Base-by-base conservation (phyloP, 148 eudicot genomes). In the Beta vulgaris region DNA sequence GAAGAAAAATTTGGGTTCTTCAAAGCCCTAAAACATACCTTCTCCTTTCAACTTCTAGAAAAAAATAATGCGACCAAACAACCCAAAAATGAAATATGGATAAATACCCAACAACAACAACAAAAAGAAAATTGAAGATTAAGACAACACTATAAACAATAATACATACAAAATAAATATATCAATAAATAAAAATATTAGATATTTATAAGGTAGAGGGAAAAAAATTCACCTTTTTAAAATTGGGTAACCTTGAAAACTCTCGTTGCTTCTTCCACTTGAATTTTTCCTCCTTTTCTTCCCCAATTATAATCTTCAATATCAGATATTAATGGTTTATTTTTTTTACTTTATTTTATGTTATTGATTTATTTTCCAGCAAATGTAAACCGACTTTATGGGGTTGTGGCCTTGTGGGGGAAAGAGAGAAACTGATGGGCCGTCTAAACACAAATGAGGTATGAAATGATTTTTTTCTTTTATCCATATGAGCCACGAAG, bases 171-270 rank as follows among this genome's bases (percentile, higher is more conserved):
- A 23, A 13, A 66, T 7, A 21, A 36, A 7, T 35, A 63, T n/a
- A 68, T 14, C 13, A 23, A 40, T 2, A 72, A 48, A 73, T 23
- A 28, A 32, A 26, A 32, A 49, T 21, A 7, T 15, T 9, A 3
- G 26, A 25, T 51, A 32, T 29, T 69, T 49, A 19, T 21, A 35
- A 48, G 26, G 18, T 21, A 40, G 3, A 4, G 14, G 25, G 21
- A 16, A 19, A 51, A 28, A 26, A 60, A 76, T 7, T 28, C 61
- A 76, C 78, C 78, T 76, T 54, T 69, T n/a, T n/a, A n/a, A 26
- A 25, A 49, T 14, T 15, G 71, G 51, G 72, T 15, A 76, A 76
- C n/a, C 64, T 40, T 35, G 61, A 68, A 75, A 76, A 60, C 49
- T 49, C 4, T 46, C 11, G 70, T 53, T 75, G n/a, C 60, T 66